phyloP scores from a whole-genome alignment of 768 basidiomycete species.

The Mycena alexandri region DNA sequence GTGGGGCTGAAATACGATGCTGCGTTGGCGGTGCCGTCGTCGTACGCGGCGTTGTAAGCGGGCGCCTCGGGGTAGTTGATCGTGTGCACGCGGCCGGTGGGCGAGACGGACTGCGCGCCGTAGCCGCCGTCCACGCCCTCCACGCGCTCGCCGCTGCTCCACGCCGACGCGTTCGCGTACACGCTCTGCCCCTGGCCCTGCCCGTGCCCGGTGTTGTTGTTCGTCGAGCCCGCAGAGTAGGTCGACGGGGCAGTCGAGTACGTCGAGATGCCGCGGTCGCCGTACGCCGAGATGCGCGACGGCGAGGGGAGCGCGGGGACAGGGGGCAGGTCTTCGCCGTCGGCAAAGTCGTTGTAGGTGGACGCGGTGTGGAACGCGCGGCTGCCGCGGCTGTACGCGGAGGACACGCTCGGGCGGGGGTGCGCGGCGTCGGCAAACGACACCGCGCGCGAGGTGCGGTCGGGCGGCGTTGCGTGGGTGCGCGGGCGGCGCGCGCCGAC shows the following conservation, averaged over 20 bases:
- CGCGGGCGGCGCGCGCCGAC: slow-evolving; percentile 53
- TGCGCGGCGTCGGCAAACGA: slow-evolving; percentile 53
- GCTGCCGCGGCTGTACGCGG: slow-evolving; percentile 45
- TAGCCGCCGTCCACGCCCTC: slow-evolving; percentile 32
- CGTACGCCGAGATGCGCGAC: slow-evolving; percentile 31
- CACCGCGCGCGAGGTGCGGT: slow-evolving; percentile 66
- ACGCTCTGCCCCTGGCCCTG: slow-evolving; percentile 30
- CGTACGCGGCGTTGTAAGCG: slow-evolving; percentile 22
- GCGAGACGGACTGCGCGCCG: slow-evolving; percentile 19
- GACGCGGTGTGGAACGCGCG: slow-evolving; percentile 57
- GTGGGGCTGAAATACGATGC: slow-evolving; percentile 31
- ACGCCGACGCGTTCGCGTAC: slow-evolving; percentile 15
- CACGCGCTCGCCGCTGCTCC: slow-evolving; percentile 33
- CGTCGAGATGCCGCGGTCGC: too few relatives aligned
- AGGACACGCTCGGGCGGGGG: slow-evolving; percentile 52
- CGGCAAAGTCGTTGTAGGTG: slow-evolving; percentile 23
- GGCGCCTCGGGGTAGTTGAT: slow-evolving; percentile 17
- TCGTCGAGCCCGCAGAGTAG: background rate
- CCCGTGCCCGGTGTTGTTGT: slow-evolving; percentile 18
- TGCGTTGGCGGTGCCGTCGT: too few relatives aligned
- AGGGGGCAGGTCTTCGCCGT: slow-evolving; percentile 49
- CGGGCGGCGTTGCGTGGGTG: slow-evolving; percentile 50
- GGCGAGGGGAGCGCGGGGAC: slow-evolving; percentile 51
- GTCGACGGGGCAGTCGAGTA: too few relatives aligned
- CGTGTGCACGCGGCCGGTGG: slow-evolving; percentile 27